These are phyloP conservation scores for Pseudocercospora musae DNA, from an alignment of 2,329 filamentous ascomycete genomes.

Conservation along the genomic window DNA sequence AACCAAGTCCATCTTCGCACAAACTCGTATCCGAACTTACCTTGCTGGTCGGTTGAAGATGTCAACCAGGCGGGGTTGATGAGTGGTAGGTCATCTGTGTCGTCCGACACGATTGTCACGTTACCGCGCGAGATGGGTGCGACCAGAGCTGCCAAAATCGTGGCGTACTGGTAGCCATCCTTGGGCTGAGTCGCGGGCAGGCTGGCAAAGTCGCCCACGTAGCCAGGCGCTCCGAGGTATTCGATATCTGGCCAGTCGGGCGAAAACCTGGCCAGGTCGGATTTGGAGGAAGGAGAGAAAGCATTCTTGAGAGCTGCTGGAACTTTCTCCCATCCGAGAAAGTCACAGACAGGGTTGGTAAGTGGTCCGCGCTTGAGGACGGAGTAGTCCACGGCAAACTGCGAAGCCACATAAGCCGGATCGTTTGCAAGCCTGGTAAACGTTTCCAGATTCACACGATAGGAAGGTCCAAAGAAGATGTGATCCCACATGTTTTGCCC, in stretches of 20 bases:
- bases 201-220: background rate
- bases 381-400: slow-evolving; percentile 17
- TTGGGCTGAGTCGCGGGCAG: slow-evolving; percentile 24
- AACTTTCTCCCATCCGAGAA: slow-evolving; percentile 24
- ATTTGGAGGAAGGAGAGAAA: slow-evolving; percentile 11
- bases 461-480: slow-evolving; percentile 38
- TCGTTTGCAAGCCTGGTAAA: slow-evolving; percentile 20
- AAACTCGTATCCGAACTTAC: slow-evolving; percentile 22
- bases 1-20: background rate
- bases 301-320: slow-evolving; percentile 14
- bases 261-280: slow-evolving; percentile 15
- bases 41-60: slow-evolving; percentile 3
- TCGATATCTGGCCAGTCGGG: slow-evolving; percentile 27
- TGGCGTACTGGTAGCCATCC: slow-evolving; percentile 34
- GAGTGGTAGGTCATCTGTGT: slow-evolving; percentile 29
- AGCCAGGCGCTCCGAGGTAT: slow-evolving; percentile 15
- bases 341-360: slow-evolving; percentile 19
- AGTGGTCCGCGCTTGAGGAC: slow-evolving; percentile 11
- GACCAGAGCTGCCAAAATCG: slow-evolving; percentile 32
- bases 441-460: slow-evolving; percentile 27
- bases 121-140: slow-evolving; percentile 37
- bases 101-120: slow-evolving; percentile 33
- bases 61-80: slow-evolving; percentile 40
- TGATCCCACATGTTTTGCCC: slow-evolving; percentile 64
- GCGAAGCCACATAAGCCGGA: slow-evolving; percentile 9